Conservation (phyloP, 2,329 filamentous ascomycete genomes). For the Tolypocladium ovalisporum region DNA sequence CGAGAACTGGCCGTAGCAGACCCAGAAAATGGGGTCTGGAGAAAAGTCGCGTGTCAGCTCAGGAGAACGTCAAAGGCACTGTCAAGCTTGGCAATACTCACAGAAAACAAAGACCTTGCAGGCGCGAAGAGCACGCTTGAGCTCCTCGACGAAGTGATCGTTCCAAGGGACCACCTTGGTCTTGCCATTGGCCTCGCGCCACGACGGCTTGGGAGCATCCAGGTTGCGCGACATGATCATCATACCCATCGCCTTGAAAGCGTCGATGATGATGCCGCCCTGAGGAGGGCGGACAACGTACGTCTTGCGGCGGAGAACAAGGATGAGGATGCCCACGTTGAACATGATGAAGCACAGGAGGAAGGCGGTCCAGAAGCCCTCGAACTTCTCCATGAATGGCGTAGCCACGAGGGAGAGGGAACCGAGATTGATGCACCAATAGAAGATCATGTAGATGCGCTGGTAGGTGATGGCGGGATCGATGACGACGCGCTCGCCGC, state of each 20-base stretch:
- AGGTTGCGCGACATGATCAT: constrained; percentile 30
- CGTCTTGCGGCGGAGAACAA: constrained; percentile 34
- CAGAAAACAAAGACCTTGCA: constrained; percentile 61
- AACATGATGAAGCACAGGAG: constrained; percentile 50
- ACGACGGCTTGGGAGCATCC: constrained; percentile 56
- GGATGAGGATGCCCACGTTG: constrained; percentile 42
- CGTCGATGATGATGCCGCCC: constrained; percentile 54
- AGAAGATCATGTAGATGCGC: constrained; percentile 65
- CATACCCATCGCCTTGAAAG: constrained; percentile 39
- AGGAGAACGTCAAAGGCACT: too few species aligned
- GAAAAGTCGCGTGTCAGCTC: background rate
- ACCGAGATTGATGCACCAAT: constrained; percentile 65
- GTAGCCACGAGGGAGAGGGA: constrained; percentile 56
- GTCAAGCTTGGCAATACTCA: constrained; percentile 7
- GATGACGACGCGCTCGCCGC: constrained; percentile 50
- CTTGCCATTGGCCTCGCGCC: constrained; percentile 41
- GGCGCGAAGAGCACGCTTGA: constrained; percentile 54
- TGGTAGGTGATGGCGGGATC: constrained; percentile 57
- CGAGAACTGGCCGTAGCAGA: constrained; percentile 58
- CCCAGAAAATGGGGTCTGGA: constrained; percentile 51
- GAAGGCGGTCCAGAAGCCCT: constrained; percentile 59
- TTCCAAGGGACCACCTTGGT: constrained; percentile 44
- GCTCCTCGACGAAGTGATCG: constrained; percentile 60
- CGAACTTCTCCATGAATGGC: constrained; percentile 54
- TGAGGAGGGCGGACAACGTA: constrained; percentile 43